phyloP scores from a whole-genome alignment of 257 asterid species.

The Asclepias syriaca region DNA sequence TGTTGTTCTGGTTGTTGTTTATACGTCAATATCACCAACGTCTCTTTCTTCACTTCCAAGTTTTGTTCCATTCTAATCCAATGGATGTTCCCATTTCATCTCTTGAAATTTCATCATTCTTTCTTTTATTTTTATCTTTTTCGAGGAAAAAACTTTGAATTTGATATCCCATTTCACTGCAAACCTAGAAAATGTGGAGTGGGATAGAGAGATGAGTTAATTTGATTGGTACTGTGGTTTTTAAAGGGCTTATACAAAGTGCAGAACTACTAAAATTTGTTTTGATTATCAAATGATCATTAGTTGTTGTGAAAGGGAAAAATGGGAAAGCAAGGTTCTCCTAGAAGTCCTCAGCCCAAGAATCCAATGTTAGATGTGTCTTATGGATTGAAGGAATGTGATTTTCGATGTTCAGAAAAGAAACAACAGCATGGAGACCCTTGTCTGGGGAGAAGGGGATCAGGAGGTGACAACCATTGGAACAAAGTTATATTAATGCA shows the following conservation, averaged over 20 bases:
- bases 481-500: constrained; percentile 34
- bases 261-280: neutral
- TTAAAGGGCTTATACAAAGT: neutral
- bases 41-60: constrained; percentile 56
- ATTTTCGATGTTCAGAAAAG: constrained; percentile 34
- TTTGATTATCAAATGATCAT: neutral
- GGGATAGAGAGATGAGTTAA: too few relatives aligned
- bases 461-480: constrained; percentile 39
- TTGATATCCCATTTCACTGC: neutral
- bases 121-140: neutral
- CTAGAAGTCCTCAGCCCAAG: constrained; percentile 32
- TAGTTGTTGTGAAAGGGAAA: neutral
- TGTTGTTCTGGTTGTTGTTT: constrained; percentile 12
- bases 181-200: too few relatives aligned
- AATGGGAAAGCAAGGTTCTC: constrained; percentile 50
- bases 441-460: constrained; percentile 47
- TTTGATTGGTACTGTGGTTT: neutral
- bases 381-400: constrained; percentile 33
- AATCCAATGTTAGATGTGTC: constrained; percentile 26
- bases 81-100: constrained; percentile 39
- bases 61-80: constrained; percentile 14
- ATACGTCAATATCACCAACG: constrained; percentile 29
- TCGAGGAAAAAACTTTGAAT: constrained; percentile 17
- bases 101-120: neutral
- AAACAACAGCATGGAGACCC: constrained; percentile 35